phyloP scores from a whole-genome alignment of 2,329 filamentous ascomycete genomes.

The Hypoxylon sp. region DNA sequence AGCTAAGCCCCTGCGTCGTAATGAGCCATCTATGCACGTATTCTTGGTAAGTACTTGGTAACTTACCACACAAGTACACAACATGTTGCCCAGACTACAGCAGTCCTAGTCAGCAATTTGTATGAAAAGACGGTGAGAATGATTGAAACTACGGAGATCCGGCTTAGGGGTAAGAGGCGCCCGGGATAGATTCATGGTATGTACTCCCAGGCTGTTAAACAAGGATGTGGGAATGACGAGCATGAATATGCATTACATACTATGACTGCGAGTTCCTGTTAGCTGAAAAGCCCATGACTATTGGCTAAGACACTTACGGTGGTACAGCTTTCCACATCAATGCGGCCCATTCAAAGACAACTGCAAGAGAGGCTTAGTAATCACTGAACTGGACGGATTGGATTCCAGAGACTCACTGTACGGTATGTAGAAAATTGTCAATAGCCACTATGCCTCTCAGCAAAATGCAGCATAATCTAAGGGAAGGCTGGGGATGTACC shows the following conservation, averaged over 20 bases:
- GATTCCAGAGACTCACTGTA: conserved; percentile 55
- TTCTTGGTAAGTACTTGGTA: neutral
- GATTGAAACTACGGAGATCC: neutral
- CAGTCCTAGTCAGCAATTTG: conserved; percentile 32
- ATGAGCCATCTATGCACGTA: conserved; percentile 13
- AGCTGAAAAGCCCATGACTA: conserved; percentile 1
- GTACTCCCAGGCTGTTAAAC: conserved; percentile 4
- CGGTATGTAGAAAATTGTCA: conserved; percentile 63
- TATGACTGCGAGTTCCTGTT: conserved; percentile 30
- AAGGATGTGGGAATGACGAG: neutral
- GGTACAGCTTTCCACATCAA: conserved; percentile 61
- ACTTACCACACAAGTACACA: conserved; percentile 54
- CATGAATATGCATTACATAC: conserved; percentile 24
- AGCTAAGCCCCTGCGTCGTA: conserved; percentile 49
- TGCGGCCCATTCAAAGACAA: conserved; percentile 60
- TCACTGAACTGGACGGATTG: neutral
- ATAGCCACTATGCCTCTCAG: conserved; percentile 56
- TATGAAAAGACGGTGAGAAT: neutral
- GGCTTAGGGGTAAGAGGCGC: neutral
- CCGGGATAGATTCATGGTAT: neutral
- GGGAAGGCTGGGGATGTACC: conserved; percentile 43
- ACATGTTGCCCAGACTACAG: conserved; percentile 50
- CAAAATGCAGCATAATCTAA: neutral
- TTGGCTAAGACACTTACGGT: conserved; percentile 52
- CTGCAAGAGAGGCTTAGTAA: conserved; percentile 39